Base-by-base conservation (phyloP, 2,329 filamentous ascomycete genomes). In the Erysiphe pulchra region DNA sequence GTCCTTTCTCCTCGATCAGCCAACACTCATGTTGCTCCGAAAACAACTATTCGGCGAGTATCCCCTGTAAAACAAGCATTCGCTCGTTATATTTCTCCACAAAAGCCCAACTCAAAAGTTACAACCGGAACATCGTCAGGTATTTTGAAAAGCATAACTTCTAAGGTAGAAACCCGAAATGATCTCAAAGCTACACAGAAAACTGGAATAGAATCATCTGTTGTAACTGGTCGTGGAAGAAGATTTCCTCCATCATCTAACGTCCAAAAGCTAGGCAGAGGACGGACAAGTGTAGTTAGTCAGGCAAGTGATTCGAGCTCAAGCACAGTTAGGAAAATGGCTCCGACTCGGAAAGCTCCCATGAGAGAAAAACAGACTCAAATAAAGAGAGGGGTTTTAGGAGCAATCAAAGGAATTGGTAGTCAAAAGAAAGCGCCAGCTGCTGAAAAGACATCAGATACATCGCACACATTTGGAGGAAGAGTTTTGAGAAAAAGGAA, bases 1-100 rank as follows among this genome's bases (percentile, higher is more conserved):
- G 70, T 92, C 34, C 67, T 92, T 2, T 92, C 85, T 1, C 84
- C 84, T 24, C 79, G 81, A 45, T 86, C 82, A 0, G 77, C 79
- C 48, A 92, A 92, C 57, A 80, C 80, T 6, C 75, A 81, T 45
- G 55, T 55, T 2, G 45, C 54, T 28, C 53, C 51, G 42, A 48
- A 49, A 13, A 55, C 55, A 24, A 55, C 53, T 32, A 49, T 54
- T 20, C 54, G 55, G 12, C 50, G 50, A 34, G 30, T 47, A 5
- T 71, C 73, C n/a, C 68, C 71, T 13, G 60, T 63, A 20, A 77
- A 78, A 55, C 65, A 70, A 2, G 66, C 68, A 47, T 64, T 75
- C 36, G 65, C 70, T 1, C 69, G 71, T 20, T 69, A 75, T 20
- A 63, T 67, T 14, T 79, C 77, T 20, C 75, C 77, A 1, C 55